phyloP scores from a whole-genome alignment of 352 stramenopile genomes.

The Aphanomyces stellatus region DNA sequence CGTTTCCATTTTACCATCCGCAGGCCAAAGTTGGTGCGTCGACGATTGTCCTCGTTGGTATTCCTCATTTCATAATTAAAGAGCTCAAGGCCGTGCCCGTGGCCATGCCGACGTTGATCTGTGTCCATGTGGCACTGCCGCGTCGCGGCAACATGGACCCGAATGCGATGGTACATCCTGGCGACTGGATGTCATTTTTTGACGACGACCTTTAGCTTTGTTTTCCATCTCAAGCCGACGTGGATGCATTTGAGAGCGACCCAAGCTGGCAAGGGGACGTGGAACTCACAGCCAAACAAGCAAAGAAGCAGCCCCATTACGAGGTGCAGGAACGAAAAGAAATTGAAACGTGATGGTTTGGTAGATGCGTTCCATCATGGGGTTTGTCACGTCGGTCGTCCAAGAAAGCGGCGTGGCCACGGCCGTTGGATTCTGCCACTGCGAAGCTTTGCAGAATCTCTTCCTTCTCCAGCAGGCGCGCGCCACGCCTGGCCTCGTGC shows the following conservation, averaged over 20 bases:
- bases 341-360: background rate
- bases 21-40: background rate
- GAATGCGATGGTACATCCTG: slow-evolving; percentile 66
- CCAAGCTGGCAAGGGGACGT: background rate
- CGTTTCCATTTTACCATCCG: slow-evolving; percentile 48
- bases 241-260: background rate
- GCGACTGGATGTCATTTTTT: background rate
- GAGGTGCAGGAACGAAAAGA: background rate
- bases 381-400: slow-evolving; percentile 1
- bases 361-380: background rate
- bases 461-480: background rate
- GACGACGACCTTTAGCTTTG: background rate
- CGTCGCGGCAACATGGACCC: slow-evolving; percentile 45
- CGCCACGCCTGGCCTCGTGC: background rate
- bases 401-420: background rate
- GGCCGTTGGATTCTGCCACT: slow-evolving; percentile 1
- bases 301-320: background rate
- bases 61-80: too few species aligned
- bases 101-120: slow-evolving; percentile 59
- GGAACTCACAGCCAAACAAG: slow-evolving; percentile 12
- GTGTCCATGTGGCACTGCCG: slow-evolving; percentile 40
- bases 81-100: slow-evolving; percentile 38
- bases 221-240: background rate
- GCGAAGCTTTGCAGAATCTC: background rate
- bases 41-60: too few species aligned